These are phyloP conservation scores for Ogataea neopini DNA, from an alignment of 805 yeast genomes.

Conservation along the genomic window DNA sequence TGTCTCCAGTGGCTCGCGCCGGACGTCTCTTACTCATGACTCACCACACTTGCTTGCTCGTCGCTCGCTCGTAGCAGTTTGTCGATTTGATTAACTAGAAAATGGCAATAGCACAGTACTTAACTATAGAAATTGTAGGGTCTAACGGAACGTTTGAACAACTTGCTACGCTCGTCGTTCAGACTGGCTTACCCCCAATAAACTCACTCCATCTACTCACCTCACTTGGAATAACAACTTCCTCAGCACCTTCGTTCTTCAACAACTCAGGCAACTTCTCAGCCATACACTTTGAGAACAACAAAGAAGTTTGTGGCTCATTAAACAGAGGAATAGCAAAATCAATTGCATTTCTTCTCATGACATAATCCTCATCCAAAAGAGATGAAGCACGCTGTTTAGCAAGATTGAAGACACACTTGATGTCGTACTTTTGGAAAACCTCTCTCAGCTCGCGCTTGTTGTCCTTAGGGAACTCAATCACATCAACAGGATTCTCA, in stretches of 20 bases:
- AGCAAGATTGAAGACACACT: constrained; percentile 91
- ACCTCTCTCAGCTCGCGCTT: constrained; percentile 92
- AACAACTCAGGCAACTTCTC: constrained; percentile 62
- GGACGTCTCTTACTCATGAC: not conserved
- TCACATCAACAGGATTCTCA: constrained; percentile 54
- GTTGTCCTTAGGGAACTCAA: constrained; percentile 90
- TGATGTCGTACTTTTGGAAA: constrained; percentile 82
- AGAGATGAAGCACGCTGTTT: constrained; percentile 82
- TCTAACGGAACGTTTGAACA: too few relatives aligned
- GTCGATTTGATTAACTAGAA: too few relatives aligned
- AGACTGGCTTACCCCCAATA: constrained; percentile 88
- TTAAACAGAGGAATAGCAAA: constrained; percentile 95
- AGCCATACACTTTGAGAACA: constrained; percentile 82
- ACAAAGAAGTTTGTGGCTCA: constrained; percentile 89
- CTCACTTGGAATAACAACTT: constrained; percentile 72
- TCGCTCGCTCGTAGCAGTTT: not conserved
- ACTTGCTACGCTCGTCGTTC: constrained; percentile 4
- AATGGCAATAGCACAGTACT: too few relatives aligned
- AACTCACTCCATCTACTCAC: constrained; percentile 97
- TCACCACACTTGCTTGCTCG: not conserved
- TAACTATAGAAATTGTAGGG: too few relatives aligned
- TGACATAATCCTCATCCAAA: constrained; percentile 87
- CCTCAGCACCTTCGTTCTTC: constrained; percentile 40
- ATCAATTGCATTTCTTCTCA: constrained; percentile 99
- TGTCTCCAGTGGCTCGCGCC: too few relatives aligned